Evolutionary conservation across 176 grass and related monocot species (phyloP).

Genomic region (Secale cereale): DNA sequence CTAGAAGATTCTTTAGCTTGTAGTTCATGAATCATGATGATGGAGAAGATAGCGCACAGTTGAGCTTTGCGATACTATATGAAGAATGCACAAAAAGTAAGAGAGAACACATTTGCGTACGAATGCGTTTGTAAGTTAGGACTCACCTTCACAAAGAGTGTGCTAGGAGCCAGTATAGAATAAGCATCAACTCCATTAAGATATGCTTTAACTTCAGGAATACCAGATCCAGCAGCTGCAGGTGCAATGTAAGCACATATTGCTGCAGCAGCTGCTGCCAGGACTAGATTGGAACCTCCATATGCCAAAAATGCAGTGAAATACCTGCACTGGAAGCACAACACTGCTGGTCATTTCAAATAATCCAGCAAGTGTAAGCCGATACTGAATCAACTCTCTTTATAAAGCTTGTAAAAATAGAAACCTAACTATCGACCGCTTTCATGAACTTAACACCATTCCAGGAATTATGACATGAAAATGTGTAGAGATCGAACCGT

Average conservation of each 20-base stretch:
- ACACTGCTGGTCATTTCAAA: conserved; percentile 28
- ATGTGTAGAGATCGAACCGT: neutral
- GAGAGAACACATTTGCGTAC: neutral
- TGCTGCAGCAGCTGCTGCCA: conserved; percentile 61
- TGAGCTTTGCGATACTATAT: neutral
- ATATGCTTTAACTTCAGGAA: conserved; percentile 97
- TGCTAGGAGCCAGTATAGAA: conserved; percentile 81
- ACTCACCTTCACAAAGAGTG: conserved; percentile 85
- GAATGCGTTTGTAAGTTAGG: neutral
- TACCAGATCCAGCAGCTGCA: conserved; percentile 94
- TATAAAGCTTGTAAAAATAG: neutral
- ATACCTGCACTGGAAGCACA: conserved; percentile 78
- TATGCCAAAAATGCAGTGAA: conserved; percentile 66
- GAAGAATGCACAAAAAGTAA: neutral
- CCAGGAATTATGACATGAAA: conserved; percentile 1
- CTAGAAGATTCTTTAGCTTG: neutral
- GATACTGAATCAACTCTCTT: neutral
- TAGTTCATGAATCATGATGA: neutral
- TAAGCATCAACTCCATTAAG: conserved; percentile 94
- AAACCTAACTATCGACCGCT: neutral
- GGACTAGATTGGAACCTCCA: conserved; percentile 62
- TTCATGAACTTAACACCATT: conserved; percentile 4
- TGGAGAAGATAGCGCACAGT: neutral
- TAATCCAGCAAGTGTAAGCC: neutral
- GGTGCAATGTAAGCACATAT: conserved; percentile 91